A percentile compares a stretch with the other conserved stretches of the same genome.
Conservation (phyloP, 2,329 filamentous ascomycete species). For the Diaporthe capsici region DNA sequence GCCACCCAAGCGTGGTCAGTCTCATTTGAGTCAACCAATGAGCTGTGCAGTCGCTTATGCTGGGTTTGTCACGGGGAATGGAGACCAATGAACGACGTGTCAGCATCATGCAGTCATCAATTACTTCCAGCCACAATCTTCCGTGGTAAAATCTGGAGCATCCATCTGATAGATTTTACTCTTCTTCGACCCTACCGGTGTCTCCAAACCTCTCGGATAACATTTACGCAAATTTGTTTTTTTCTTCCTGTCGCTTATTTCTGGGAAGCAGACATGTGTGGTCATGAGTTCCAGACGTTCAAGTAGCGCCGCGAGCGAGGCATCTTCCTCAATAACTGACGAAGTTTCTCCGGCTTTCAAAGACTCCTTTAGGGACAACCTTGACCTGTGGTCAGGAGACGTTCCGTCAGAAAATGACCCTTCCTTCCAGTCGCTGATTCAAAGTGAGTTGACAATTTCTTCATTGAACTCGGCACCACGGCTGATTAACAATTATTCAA, state of each 20-base stretch:
- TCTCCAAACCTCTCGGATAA: too few relatives aligned
- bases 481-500: not conserved
- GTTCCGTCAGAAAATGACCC: not conserved
- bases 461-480: not conserved
- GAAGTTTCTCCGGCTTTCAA: not conserved
- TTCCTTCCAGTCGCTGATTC: not conserved
- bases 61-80: not conserved
- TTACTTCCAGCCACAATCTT: not conserved
- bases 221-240: too few relatives aligned
- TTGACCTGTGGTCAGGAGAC: not conserved
- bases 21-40: not conserved
- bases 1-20: not conserved
- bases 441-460: not conserved
- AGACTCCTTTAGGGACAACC: not conserved
- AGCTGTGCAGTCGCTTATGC: not conserved
- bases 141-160: not conserved
- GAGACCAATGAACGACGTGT: not conserved
- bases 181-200: too few relatives aligned
- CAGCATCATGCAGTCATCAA: not conserved
- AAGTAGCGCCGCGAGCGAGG: not conserved
- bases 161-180: not conserved
- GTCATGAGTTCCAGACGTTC: not conserved
- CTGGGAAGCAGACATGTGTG: too few relatives aligned
- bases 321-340: not conserved
- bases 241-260: not conserved